A percentile compares a stretch with the other conserved stretches of the same genome.
Evolutionary conservation across 1,139 yeast genomes (phyloP).

Genomic region (Debaryomycetaceae sp.): DNA sequence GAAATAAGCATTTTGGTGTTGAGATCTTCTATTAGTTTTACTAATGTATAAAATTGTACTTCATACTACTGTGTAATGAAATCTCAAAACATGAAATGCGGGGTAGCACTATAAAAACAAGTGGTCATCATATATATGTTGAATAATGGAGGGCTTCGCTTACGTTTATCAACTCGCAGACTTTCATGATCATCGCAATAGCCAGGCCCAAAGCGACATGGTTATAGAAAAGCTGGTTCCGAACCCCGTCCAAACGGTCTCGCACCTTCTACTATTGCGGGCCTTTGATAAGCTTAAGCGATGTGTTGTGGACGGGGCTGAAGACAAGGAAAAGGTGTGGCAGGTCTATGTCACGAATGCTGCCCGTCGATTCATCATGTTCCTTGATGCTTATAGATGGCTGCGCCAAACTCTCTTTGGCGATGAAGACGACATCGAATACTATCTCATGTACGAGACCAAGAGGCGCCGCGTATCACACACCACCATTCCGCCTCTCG

Average conservation of each 20-base stretch:
- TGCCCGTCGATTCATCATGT: conserved; percentile 24
- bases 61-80: no score
- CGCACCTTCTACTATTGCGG: conserved; percentile 28
- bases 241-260: conserved; percentile 20
- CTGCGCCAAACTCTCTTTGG: neutral
- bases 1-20: conserved; percentile 58
- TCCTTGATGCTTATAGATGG: conserved; percentile 17
- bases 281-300: conserved; percentile 22
- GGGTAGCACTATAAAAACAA: no score
- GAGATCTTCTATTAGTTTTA: conserved; percentile 3
- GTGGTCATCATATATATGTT: no score
- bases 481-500: conserved; percentile 24
- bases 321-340: conserved; percentile 21
- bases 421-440: conserved; percentile 2
- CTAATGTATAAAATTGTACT: conserved; percentile 4
- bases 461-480: neutral
- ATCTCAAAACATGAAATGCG: no score
- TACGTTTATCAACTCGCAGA: no score
- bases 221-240: no score
- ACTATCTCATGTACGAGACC: neutral
- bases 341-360: conserved; percentile 25
- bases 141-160: no score
- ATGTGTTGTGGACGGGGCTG: conserved; percentile 11
- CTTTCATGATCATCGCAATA: no score
- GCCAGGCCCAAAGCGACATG: no score